These are phyloP conservation scores for Metschnikowia cerradonensis DNA, from an alignment of 805 yeast species.

Conservation along the genomic window DNA sequence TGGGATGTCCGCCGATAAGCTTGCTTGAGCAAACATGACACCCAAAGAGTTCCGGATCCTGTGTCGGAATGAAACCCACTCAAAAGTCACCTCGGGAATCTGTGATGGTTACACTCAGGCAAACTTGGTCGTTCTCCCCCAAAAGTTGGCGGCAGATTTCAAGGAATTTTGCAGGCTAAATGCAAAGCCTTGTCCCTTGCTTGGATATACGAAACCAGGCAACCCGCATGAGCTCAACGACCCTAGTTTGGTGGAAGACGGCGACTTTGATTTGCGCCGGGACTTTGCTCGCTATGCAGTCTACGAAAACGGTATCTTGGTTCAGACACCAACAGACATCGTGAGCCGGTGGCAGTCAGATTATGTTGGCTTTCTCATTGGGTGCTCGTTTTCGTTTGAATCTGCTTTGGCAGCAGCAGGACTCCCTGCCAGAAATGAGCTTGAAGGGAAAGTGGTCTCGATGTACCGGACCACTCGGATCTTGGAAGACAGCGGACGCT, in stretches of 20 bases:
- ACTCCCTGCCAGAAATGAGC: conserved; percentile 24
- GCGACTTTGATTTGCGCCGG: conserved; percentile 26
- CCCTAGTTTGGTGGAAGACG: conserved; percentile 2
- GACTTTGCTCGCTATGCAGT: conserved; percentile 35
- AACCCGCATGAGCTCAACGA: conserved; percentile 15
- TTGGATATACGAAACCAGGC: conserved; percentile 26
- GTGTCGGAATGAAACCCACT: conserved; percentile 1
- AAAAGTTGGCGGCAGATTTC: conserved; percentile 30
- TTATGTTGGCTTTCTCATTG: conserved; percentile 40
- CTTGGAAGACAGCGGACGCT: conserved; percentile 27
- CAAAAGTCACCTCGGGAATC: conserved; percentile 13
- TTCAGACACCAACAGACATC: conserved; percentile 21
- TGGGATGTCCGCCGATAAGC: not conserved
- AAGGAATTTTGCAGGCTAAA: conserved; percentile 32
- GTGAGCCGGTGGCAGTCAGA: conserved; percentile 27
- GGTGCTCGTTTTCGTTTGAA: conserved; percentile 42
- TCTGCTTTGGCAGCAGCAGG: conserved; percentile 27
- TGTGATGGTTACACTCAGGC: conserved; percentile 34
- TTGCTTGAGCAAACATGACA: not conserved
- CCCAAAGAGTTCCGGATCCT: conserved; percentile 7
- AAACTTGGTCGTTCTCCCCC: conserved; percentile 34
- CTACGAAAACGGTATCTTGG: conserved; percentile 28
- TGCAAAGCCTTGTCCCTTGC: conserved; percentile 38
- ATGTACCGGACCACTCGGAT: conserved; percentile 10
- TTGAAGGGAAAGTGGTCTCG: conserved; percentile 10